Percentiles rank a stretch among this genome's conserved stretches.
Evolutionary conservation across 73 alveolate genomes (phyloP).

Genomic region (Tetrahymena borealis): DNA sequence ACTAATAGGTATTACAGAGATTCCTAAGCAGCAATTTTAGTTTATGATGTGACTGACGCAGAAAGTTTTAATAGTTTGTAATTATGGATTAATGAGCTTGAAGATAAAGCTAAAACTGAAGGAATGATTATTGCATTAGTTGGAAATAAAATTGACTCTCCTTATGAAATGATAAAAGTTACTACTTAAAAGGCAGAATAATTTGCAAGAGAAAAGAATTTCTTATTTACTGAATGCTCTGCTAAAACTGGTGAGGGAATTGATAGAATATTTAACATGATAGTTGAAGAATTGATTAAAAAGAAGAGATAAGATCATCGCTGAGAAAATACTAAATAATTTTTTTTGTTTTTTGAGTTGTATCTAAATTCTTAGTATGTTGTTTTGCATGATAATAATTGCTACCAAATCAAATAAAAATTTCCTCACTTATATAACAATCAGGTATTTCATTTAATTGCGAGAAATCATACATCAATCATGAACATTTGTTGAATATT

Average conservation of each 20-base stretch:
- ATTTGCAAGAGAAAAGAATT: conserved; percentile 11
- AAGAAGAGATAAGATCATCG: neutral
- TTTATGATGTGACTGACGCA: conserved; percentile 38
- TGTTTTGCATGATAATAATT: too few species aligned
- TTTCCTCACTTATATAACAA: too few species aligned
- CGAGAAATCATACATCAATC: too few species aligned
- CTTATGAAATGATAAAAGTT: conserved; percentile 26
- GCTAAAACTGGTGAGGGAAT: conserved; percentile 35
- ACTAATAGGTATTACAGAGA: conserved; percentile 17
- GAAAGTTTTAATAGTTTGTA: conserved; percentile 27
- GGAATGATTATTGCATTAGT: conserved; percentile 19
- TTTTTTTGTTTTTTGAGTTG: too few species aligned
- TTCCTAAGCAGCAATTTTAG: conserved; percentile 41
- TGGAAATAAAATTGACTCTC: conserved; percentile 50
- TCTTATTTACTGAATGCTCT: conserved; percentile 33
- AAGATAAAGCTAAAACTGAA: conserved; percentile 18
- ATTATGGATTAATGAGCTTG: conserved; percentile 40
- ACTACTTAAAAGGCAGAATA: conserved; percentile 8
- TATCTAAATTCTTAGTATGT: too few species aligned
- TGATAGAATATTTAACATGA: conserved; percentile 16
- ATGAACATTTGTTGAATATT: too few species aligned
- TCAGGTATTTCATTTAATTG: too few species aligned
- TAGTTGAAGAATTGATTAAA: conserved; percentile 5
- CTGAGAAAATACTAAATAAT: too few species aligned
- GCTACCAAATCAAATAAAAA: too few species aligned